Conservation (phyloP, 345 rosid genomes). For the Fremontodendron californicum region DNA sequence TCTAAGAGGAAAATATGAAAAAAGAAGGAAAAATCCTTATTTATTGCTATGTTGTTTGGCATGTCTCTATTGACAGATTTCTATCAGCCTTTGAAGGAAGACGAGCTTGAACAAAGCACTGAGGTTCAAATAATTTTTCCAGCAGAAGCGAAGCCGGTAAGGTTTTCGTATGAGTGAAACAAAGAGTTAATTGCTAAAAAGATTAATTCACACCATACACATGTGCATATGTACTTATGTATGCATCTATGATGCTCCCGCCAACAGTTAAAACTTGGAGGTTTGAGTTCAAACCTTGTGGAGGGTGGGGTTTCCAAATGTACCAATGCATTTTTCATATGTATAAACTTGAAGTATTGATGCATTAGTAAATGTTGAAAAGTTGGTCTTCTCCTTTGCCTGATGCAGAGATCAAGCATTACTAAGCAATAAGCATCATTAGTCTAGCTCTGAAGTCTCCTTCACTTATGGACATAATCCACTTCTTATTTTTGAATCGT, state of each 20-base stretch:
- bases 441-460: neutral
- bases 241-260: neutral
- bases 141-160: constrained; percentile 76
- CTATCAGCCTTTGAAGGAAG: constrained; percentile 84
- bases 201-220: neutral
- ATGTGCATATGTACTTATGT: neutral
- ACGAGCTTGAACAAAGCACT: constrained; percentile 80
- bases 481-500: neutral
- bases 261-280: neutral
- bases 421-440: neutral
- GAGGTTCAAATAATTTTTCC: constrained; percentile 82
- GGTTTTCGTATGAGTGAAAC: constrained; percentile 14
- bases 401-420: neutral
- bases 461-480: neutral
- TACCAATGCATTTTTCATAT: neutral
- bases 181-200: neutral
- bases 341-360: neutral
- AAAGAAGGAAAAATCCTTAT: neutral
- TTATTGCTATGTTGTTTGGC: constrained; percentile 1
- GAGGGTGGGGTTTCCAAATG: neutral
- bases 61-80: constrained; percentile 49
- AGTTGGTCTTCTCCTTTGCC: neutral
- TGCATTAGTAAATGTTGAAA: neutral
- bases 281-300: neutral
- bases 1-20: neutral